Evolutionary conservation across 345 rosid species (phyloP).

Genomic region (Geranium rotundifolium): DNA sequence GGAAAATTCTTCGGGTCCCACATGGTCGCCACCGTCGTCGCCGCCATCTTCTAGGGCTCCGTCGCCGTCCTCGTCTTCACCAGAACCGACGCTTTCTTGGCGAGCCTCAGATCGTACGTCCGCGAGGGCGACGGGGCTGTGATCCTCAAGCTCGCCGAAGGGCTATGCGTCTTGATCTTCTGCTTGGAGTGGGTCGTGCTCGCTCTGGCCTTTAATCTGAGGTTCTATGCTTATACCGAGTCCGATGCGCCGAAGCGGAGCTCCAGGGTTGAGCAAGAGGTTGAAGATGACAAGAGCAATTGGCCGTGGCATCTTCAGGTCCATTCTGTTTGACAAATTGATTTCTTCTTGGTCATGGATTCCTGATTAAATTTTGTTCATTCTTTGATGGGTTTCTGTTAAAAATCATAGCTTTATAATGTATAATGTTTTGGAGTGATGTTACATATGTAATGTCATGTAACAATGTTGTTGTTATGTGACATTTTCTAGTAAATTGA

Average conservation of each 20-base stretch:
- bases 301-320: not conserved
- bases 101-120: constrained; percentile 29
- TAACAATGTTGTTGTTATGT: too few species aligned
- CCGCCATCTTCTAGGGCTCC: constrained; percentile 33
- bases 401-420: too few species aligned
- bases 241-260: not conserved
- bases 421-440: too few species aligned
- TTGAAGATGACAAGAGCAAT: not conserved
- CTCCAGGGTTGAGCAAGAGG: not conserved
- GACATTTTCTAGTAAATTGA: too few species aligned
- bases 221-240: constrained; percentile 17
- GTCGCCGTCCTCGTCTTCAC: constrained; percentile 24
- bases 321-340: not conserved
- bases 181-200: constrained; percentile 32
- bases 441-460: too few species aligned
- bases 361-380: too few species aligned
- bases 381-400: too few species aligned
- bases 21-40: constrained; percentile 34
- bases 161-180: constrained; percentile 23
- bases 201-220: constrained; percentile 27
- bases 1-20: constrained; percentile 26
- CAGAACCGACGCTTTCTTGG: constrained; percentile 20
- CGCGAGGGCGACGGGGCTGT: constrained; percentile 27
- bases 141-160: constrained; percentile 27
- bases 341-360: too few species aligned